A percentile compares a stretch with the other conserved stretches of the same genome.
Conservation (phyloP, 148 eudicot genomes). For the Fagopyrum tataricum region DNA sequence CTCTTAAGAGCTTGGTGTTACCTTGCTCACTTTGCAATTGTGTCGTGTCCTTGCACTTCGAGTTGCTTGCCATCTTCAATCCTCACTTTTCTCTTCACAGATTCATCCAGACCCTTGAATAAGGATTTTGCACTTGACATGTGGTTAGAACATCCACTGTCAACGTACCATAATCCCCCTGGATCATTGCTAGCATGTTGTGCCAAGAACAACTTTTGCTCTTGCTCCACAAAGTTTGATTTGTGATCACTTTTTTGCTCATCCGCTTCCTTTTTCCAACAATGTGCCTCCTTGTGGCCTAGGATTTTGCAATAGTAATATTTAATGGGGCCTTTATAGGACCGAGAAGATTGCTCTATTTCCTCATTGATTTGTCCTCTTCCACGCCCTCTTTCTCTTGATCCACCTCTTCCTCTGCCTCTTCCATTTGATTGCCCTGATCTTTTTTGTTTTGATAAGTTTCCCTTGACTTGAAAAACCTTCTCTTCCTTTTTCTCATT, state of each 20-base stretch:
- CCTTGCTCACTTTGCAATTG: neutral
- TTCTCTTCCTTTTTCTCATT: too few species aligned
- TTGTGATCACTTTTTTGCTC: neutral
- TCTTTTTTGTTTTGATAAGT: too few species aligned
- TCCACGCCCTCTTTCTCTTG: too few species aligned
- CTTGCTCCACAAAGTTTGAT: neutral
- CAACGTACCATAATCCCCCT: neutral
- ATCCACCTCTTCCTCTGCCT: too few species aligned
- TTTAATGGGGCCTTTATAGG: neutral
- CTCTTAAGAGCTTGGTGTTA: neutral
- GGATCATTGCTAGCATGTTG: neutral
- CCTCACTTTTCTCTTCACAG: neutral
- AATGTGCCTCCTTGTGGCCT: neutral
- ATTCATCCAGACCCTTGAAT: neutral
- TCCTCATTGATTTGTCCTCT: too few species aligned
- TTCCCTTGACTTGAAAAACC: too few species aligned
- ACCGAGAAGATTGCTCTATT: too few species aligned
- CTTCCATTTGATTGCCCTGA: too few species aligned
- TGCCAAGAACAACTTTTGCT: neutral
- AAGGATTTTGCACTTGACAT: neutral
- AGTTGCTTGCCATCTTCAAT: neutral
- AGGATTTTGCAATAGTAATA: neutral
- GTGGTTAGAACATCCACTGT: neutral
- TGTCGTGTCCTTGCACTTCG: neutral
- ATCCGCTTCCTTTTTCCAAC: neutral